phyloP scores from a whole-genome alignment of 257 asterid species.

The Euphrasia confusa region DNA sequence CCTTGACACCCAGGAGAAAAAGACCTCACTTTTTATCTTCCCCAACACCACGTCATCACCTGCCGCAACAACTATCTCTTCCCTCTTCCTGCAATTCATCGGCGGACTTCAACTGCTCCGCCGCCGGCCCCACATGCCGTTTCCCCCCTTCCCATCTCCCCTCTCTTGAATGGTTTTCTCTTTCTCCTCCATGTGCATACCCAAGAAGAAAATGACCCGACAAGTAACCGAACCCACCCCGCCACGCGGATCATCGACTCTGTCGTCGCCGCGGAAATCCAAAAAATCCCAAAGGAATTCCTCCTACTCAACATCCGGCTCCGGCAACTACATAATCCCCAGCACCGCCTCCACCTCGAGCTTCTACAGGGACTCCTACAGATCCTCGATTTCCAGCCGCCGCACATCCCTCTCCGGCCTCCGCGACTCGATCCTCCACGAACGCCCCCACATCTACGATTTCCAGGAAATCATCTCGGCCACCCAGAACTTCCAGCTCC shows the following conservation, averaged over 20 bases:
- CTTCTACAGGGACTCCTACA: slow-evolving; percentile 45
- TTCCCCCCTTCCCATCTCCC: background rate
- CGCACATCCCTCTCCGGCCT: slow-evolving; percentile 40
- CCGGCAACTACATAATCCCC: slow-evolving; percentile 41
- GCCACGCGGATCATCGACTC: slow-evolving; percentile 21
- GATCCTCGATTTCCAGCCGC: slow-evolving; percentile 29
- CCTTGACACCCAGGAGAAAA: background rate
- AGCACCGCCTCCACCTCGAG: slow-evolving; percentile 55
- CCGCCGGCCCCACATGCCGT: slow-evolving; percentile 21
- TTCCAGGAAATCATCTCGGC: slow-evolving; percentile 60
- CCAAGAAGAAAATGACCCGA: slow-evolving; percentile 39
- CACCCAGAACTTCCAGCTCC: slow-evolving; percentile 43
- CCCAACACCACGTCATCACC: slow-evolving; percentile 21
- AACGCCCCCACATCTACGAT: slow-evolving; percentile 54
- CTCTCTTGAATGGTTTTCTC: slow-evolving; percentile 18
- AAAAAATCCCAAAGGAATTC: slow-evolving; percentile 29
- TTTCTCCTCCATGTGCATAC: slow-evolving; percentile 39
- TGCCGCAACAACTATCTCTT: slow-evolving; percentile 4
- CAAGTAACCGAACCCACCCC: slow-evolving; percentile 37
- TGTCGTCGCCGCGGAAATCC: slow-evolving; percentile 28
- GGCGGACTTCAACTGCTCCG: slow-evolving; percentile 21
- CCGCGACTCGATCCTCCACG: slow-evolving; percentile 47
- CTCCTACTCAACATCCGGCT: slow-evolving; percentile 27
- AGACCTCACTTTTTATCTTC: slow-evolving; percentile 6
- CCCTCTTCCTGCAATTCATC: background rate